These are phyloP conservation scores for Xylaria longipes DNA, from an alignment of 495 filamentous ascomycete species.

Conservation along the genomic window DNA sequence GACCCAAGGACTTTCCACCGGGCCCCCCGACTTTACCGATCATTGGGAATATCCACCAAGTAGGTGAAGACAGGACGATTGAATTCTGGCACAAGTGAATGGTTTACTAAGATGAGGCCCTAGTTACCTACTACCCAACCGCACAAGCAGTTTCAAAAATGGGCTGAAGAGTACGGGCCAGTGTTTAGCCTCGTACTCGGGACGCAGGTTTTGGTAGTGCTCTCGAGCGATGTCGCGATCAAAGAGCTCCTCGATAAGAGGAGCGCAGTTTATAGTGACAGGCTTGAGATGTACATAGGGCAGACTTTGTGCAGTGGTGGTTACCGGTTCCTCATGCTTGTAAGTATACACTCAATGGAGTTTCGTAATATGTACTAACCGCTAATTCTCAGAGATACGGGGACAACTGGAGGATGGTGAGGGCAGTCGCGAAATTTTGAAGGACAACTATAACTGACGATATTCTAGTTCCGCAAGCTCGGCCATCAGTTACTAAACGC, in stretches of 20 bases:
- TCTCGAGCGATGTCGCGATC: constrained; percentile 2
- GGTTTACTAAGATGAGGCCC: neutral
- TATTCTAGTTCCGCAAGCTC: neutral
- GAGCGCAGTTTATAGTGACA: neutral
- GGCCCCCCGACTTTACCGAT: neutral
- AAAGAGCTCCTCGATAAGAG: constrained; percentile 5
- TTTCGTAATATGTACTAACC: neutral
- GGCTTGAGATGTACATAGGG: constrained; percentile 1
- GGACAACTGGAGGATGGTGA: neutral
- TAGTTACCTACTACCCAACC: neutral
- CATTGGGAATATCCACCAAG: neutral
- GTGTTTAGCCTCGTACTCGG: neutral
- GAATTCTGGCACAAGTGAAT: neutral
- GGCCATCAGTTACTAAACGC: neutral
- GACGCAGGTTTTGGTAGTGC: neutral
- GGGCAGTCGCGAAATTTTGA: no score
- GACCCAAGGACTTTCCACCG: neutral
- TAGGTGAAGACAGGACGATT: neutral
- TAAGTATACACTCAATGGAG: neutral
- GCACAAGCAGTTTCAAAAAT: constrained; percentile 2
- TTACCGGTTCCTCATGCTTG: neutral
- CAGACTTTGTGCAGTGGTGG: neutral
- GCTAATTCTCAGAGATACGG: neutral
- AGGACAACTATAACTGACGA: neutral
- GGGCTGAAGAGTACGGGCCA: constrained; percentile 6